Conservation (phyloP, 208 protist genomes). For the Trichomonas tenax region DNA sequence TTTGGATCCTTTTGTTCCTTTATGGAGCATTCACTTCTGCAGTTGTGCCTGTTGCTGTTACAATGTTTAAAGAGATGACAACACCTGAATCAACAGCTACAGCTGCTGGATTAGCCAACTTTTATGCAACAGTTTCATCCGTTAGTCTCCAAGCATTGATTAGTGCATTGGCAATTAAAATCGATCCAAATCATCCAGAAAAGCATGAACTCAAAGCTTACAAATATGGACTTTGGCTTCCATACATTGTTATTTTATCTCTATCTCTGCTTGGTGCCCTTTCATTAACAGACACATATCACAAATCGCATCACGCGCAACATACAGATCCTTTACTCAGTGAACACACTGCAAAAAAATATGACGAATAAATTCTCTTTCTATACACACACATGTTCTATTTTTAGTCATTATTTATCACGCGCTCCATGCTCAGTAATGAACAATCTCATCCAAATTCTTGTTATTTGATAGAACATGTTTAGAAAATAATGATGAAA, state of each 20-base stretch:
- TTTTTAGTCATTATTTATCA: too few relatives aligned
- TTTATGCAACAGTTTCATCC: not conserved
- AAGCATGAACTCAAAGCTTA: not conserved
- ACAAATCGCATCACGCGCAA: too few relatives aligned
- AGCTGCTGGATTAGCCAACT: not conserved
- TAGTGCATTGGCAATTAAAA: not conserved
- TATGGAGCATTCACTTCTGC: not conserved
- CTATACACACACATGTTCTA: too few relatives aligned
- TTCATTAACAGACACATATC: not conserved
- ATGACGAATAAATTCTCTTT: too few relatives aligned
- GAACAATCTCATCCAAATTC: too few relatives aligned
- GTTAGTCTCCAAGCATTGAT: not conserved
- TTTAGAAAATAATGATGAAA: too few relatives aligned
- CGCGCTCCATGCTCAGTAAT: too few relatives aligned
- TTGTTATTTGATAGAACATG: too few relatives aligned
- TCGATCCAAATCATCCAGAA: not conserved
- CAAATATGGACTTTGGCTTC: not conserved
- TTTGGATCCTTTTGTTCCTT: not conserved
- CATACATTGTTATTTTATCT: not conserved
- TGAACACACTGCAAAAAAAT: too few relatives aligned
- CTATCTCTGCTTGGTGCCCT: not conserved
- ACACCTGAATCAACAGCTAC: not conserved
- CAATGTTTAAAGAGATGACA: not conserved
- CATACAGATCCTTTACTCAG: too few relatives aligned
- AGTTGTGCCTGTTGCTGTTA: not conserved